Conservation (phyloP, 768 basidiomycete species). For the Fomitopsis serialis region DNA sequence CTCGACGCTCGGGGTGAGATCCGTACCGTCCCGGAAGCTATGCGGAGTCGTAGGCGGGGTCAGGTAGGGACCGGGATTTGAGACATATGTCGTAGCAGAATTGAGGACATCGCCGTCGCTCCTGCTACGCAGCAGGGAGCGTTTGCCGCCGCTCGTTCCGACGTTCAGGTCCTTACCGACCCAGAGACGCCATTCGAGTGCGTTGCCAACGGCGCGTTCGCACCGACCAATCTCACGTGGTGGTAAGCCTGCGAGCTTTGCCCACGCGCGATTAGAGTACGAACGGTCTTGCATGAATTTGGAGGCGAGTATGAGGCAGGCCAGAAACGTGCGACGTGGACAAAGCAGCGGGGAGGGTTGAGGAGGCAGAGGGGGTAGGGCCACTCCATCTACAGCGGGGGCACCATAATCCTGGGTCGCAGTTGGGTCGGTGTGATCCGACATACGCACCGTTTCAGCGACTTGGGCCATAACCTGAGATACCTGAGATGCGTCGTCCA, state of each 20-base stretch:
- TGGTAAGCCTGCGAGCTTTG: constrained; percentile 84
- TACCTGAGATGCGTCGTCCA: not conserved
- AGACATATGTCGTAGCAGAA: not conserved
- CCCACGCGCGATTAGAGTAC: constrained; percentile 93
- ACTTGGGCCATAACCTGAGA: not conserved
- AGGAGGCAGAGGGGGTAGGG: constrained; percentile 19
- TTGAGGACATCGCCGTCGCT: constrained; percentile 15
- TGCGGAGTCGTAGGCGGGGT: not conserved
- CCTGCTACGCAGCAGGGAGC: constrained; percentile 15
- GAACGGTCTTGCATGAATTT: constrained; percentile 94
- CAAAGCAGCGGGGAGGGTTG: constrained; percentile 83
- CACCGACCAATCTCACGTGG: constrained; percentile 84
- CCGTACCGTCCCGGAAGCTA: not conserved
- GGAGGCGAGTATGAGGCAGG: constrained; percentile 81
- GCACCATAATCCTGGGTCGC: not conserved
- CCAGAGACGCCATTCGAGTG: constrained; percentile 90
- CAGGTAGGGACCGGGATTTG: not conserved
- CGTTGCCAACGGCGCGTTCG: constrained; percentile 82
- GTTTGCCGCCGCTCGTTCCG: not conserved
- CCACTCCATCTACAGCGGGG: not conserved
- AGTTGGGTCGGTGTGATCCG: constrained; percentile 3
- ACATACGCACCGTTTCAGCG: constrained; percentile 7
- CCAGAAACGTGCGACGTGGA: constrained; percentile 84
- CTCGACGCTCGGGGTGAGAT: not conserved
- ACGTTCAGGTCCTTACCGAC: constrained; percentile 60